phyloP scores from a whole-genome alignment of 805 yeast species.

The Sugiyamaella lignohabitans region DNA sequence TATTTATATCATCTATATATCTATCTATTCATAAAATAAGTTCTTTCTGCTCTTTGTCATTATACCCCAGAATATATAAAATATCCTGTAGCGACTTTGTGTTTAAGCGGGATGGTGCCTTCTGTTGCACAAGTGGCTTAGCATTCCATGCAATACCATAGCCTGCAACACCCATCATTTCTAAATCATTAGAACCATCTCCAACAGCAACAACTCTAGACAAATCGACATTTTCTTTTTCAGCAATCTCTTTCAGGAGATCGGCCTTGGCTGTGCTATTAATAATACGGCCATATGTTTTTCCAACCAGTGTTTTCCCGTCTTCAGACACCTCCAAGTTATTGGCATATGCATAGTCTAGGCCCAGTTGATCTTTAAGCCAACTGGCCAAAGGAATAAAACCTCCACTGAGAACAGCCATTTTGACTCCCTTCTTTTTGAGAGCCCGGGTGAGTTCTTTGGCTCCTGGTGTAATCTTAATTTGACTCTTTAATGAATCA shows the following conservation, averaged over 20 bases:
- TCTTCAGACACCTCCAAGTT: conserved; percentile 38
- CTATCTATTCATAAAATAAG: too few species aligned
- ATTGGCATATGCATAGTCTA: conserved; percentile 90
- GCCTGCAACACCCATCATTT: conserved; percentile 89
- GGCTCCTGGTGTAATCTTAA: conserved; percentile 82
- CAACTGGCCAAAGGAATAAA: conserved; percentile 80
- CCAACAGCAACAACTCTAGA: conserved; percentile 75
- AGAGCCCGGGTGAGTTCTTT: conserved; percentile 58
- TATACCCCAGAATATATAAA: conserved; percentile 66
- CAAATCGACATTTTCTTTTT: conserved; percentile 27
- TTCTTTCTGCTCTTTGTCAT: conserved; percentile 20
- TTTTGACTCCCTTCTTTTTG: conserved; percentile 52
- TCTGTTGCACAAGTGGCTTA: conserved; percentile 79
- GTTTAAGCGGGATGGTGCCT: conserved; percentile 80
- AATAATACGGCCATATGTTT: conserved; percentile 71
- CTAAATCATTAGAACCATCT: conserved; percentile 94
- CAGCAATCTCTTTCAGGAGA: conserved; percentile 46
- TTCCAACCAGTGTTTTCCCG: conserved; percentile 57
- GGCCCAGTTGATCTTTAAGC: conserved; percentile 57
- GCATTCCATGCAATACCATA: conserved; percentile 97
- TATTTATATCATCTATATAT: too few species aligned
- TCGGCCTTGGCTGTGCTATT: conserved; percentile 81
- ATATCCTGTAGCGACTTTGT: conserved; percentile 66
- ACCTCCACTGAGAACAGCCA: conserved; percentile 93
- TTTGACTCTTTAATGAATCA: conserved; percentile 65